phyloP scores from a whole-genome alignment of 2,329 filamentous ascomycete species.

The Pseudogymnoascus sp. region DNA sequence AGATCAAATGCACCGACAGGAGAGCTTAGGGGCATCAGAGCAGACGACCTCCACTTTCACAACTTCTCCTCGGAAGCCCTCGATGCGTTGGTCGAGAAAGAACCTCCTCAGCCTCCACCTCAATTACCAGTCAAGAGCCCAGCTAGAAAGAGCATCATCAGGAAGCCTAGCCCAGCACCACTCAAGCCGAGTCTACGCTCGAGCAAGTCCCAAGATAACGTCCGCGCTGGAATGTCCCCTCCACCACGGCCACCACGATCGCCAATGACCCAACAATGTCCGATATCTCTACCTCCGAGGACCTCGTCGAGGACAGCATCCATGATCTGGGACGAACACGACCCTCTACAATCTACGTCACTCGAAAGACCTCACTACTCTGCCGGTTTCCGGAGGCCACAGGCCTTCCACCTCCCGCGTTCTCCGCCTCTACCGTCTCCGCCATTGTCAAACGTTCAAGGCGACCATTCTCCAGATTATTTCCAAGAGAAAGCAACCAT shows the following conservation, averaged over 20 bases:
- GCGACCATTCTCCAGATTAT: neutral
- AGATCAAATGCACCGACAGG: constrained; percentile 31
- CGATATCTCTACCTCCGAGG: constrained; percentile 43
- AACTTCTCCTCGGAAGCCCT: constrained; percentile 41
- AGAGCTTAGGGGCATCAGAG: constrained; percentile 31
- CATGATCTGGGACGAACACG: constrained; percentile 35
- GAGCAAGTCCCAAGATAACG: constrained; percentile 36
- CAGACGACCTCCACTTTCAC: constrained; percentile 37
- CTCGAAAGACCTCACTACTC: constrained; percentile 39
- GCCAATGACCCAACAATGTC: constrained; percentile 30
- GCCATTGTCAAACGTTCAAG: constrained; percentile 19
- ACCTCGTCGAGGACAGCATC: constrained; percentile 45
- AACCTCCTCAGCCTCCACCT: constrained; percentile 15
- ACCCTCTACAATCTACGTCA: constrained; percentile 28
- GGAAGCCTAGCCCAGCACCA: neutral
- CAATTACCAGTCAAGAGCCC: constrained; percentile 3
- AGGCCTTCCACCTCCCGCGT: constrained; percentile 29
- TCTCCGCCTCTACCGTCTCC: constrained; percentile 27
- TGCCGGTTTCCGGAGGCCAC: constrained; percentile 38
- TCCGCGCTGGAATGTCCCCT: constrained; percentile 21
- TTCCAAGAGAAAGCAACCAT: neutral
- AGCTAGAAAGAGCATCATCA: constrained; percentile 2
- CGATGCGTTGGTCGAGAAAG: constrained; percentile 16
- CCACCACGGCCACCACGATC: constrained; percentile 45
- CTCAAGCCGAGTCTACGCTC: constrained; percentile 9